Conservation (phyloP, 2,329 filamentous ascomycete genomes). For the Coleophoma crateriformis region DNA sequence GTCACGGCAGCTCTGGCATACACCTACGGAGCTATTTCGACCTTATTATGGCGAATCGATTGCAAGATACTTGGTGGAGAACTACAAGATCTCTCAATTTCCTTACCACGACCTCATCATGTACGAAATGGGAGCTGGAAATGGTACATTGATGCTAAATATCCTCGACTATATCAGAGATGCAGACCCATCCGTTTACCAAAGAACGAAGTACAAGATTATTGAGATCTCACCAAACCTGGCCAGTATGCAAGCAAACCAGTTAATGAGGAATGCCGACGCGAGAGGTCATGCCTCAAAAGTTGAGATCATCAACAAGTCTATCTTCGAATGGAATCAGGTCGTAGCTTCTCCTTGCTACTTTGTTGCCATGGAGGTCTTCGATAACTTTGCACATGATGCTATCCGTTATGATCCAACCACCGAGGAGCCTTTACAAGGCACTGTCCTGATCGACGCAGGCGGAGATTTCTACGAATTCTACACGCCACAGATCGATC, state of each 20-base stretch:
- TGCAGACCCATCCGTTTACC: conserved; percentile 85
- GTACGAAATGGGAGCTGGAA: conserved; percentile 97
- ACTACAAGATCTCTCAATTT: conserved; percentile 91
- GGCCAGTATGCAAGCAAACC: conserved; percentile 69
- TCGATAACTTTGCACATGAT: conserved; percentile 98
- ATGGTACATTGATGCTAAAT: conserved; percentile 97
- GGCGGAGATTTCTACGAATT: conserved; percentile 93
- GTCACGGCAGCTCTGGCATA: conserved; percentile 93
- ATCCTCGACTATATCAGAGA: conserved; percentile 94
- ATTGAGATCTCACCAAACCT: conserved; percentile 89
- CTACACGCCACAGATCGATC: conserved; percentile 76
- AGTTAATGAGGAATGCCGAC: conserved; percentile 60
- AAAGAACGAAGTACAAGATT: conserved; percentile 86
- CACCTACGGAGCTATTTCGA: conserved; percentile 92
- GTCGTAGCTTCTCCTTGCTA: conserved; percentile 92
- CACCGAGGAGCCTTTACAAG: conserved; percentile 81
- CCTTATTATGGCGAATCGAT: conserved; percentile 97
- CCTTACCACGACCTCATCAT: conserved; percentile 96
- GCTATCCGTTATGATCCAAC: conserved; percentile 81
- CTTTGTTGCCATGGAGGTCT: conserved; percentile 96
- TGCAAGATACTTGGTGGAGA: conserved; percentile 89
- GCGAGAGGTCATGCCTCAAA: conserved; percentile 73
- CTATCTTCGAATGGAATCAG: conserved; percentile 88
- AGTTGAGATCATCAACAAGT: conserved; percentile 91
- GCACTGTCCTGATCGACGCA: conserved; percentile 77